These are phyloP conservation scores for Ascochyta viciae-villosae DNA, from an alignment of 2,329 filamentous ascomycete species.

Conservation along the genomic window DNA sequence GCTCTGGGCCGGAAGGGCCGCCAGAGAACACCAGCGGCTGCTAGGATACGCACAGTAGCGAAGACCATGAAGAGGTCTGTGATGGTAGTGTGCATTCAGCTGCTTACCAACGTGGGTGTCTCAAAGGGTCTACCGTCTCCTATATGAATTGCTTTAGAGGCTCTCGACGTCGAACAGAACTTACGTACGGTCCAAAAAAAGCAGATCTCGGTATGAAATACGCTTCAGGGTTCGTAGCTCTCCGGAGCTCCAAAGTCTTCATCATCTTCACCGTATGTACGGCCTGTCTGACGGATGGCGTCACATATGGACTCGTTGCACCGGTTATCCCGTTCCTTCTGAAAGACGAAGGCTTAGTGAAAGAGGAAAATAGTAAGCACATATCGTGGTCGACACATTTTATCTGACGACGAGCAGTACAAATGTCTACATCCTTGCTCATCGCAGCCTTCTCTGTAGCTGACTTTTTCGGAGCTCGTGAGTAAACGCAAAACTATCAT, in stretches of 20 bases:
- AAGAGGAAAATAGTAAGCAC: neutral
- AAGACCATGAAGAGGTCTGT: neutral
- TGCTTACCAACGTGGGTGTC: neutral
- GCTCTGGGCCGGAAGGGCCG: neutral
- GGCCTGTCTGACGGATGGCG: constrained; percentile 20
- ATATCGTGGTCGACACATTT: accelerated
- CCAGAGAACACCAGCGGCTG: neutral
- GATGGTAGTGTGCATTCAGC: neutral
- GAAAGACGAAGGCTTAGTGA: constrained; percentile 7
- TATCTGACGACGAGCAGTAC: neutral
- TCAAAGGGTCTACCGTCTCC: neutral
- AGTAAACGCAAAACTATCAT: neutral
- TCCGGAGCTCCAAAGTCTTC: constrained; percentile 19
- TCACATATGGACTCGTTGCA: constrained; percentile 21
- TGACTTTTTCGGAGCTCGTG: constrained; percentile 2
- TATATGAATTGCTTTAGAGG: neutral
- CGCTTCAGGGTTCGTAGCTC: neutral
- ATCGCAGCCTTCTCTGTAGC: neutral
- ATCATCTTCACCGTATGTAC: constrained; percentile 23
- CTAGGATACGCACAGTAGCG: neutral
- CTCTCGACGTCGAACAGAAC: too few relatives aligned
- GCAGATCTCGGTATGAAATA: neutral
- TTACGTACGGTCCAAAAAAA: too few relatives aligned
- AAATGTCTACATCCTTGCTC: neutral
- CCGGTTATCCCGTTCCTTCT: constrained; percentile 24